Base-by-base conservation (phyloP, 2,329 filamentous ascomycete species). In the Cyphellophora europaea region DNA sequence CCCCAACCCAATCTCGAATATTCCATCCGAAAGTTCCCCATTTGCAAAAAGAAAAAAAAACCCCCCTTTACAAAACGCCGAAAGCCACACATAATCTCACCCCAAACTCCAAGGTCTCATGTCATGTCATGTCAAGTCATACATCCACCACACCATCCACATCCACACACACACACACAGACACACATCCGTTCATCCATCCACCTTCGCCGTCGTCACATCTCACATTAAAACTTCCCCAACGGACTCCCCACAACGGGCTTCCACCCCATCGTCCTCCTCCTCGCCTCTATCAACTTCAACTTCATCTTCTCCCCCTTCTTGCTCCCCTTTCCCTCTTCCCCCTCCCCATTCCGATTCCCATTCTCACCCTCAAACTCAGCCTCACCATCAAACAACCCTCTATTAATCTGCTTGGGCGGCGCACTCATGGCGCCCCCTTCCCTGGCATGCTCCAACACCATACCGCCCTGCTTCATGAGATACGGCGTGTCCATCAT, bases 211-310 rank as follows among this genome's bases (percentile, higher is more conserved):
- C n/a, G n/a, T n/a, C n/a, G n/a, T n/a, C n/a, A n/a, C n/a, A n/a
- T n/a, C n/a, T n/a, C n/a, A n/a, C 21, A 25, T 25, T 25, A 25
- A n/a, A 25, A 32, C 16, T 18, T 44, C 35, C 41, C 70, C 47
- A 88, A 60, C 2, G 82, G 83, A 55, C 82, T 88, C 12, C 72
- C 78, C 38, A 85, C 63, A 59, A 82, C 81, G 18, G 82, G 83
- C 19, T 80, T 80, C 62, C 79, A 86, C 52, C 84, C 80, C 56
- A 86, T 55, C 52, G 80, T 89, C 71, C 84, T 86, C 41, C 83
- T 69, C 41, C 82, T 68, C 1, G 81, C 82, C 8, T 79, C 76
- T 67, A 83, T 75, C 41, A 88, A 61, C 36, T 16, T 31, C 33
- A 30, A 29, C 29, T 17, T 34, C 19, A 29, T 31, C 28, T 23